Evolutionary conservation across 2,329 filamentous ascomycete genomes (phyloP), one percentile per base, ranked within the genome.

Genomic region (Trichoderma sp.): DNA sequence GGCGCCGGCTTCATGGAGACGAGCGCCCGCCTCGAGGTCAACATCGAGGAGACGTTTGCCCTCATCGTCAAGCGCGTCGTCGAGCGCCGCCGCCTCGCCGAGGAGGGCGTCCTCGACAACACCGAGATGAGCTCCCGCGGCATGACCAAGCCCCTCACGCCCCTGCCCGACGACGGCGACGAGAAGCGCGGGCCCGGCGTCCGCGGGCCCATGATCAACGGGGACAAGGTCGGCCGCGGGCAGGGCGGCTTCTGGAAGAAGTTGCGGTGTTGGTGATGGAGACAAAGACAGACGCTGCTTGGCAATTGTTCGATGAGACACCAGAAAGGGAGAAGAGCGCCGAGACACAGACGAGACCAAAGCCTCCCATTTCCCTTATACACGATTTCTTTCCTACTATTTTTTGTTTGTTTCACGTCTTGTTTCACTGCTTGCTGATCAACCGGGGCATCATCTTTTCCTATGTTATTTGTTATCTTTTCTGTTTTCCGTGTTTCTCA

Each of bases 1-100:
- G 87, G 87, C 50, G 94, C 90, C 77, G 91, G 91, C 45, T 95
- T 95, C 78, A 95, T 95, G 91, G 91, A 95, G 84, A 95, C 91
- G 68, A 92, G 89, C 72, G 91, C 91, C 5, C 81, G 91, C 63
- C 86, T 93, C 71, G 90, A 92, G 81, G 91, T 95, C 69, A 95
- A 95, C 75, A 92, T 95, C 68, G 91, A 95, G 76, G 91, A 95
- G 83, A 94, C 91, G 0, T 95, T 95, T 81, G 90, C 90, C 43
- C 82, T 88, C 45, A 85, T 89, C 66, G 83, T 89, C 50, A 80
- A 85, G 28, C 80, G 86, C 59, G 87, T 89, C 58, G 81, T 85
- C 54, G 86, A 88, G 79, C 79, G 79, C n/a, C 76, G 85, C 21
- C 75, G 78, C 15, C 75, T 82, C 51, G 83, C 83, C 4, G 82